phyloP scores from a whole-genome alignment of 2,329 filamentous ascomycete genomes.

The Akanthomyces dipterigenus region DNA sequence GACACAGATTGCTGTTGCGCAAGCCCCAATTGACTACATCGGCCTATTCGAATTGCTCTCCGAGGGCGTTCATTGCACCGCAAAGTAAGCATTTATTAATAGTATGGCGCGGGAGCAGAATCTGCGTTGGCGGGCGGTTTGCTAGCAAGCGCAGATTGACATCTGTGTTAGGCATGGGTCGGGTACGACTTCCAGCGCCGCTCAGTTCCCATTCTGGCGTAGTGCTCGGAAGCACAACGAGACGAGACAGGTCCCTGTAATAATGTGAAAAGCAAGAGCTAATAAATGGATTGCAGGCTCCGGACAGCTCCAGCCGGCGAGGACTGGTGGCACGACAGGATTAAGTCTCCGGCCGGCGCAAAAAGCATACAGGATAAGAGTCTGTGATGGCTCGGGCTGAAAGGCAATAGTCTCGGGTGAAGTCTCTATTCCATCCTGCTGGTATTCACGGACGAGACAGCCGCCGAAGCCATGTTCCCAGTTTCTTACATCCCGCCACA shows the following conservation, averaged over 20 bases:
- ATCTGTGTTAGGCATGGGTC: background rate
- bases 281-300: background rate
- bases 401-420: background rate
- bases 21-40: background rate
- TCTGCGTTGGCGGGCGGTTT: background rate
- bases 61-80: too few species aligned
- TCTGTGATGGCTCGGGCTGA: background rate
- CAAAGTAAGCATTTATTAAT: too few species aligned
- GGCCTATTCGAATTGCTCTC: background rate
- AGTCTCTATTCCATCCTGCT: background rate
- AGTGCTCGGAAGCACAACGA: background rate
- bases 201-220: background rate
- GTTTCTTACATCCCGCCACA: background rate
- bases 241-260: background rate
- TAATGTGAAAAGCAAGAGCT: too few species aligned
- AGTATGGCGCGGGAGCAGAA: too few species aligned
- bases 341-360: background rate
- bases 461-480: background rate
- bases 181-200: conserved; percentile 4
- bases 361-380: background rate
- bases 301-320: background rate
- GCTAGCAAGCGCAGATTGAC: background rate
- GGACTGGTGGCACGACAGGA: background rate
- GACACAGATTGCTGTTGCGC: too few species aligned
- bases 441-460: background rate